Evolutionary conservation across 1,284 basidiomycete genomes (phyloP).

Genomic region (Apiotrichum siamense): DNA sequence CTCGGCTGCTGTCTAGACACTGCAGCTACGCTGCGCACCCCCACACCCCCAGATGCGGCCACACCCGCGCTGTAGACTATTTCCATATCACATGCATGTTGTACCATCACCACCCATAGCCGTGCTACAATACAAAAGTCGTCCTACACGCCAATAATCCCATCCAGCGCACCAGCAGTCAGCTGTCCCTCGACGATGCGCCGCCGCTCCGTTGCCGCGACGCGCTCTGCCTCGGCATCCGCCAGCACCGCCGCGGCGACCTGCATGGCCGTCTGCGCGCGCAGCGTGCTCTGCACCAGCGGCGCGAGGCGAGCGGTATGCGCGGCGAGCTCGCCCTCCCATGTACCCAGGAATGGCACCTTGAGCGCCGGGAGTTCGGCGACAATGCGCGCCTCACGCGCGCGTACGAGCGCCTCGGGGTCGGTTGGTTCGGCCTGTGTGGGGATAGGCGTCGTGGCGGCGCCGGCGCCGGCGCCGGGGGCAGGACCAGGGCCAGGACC

Average conservation of each 20-base stretch:
- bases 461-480: neutral
- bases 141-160: conserved; percentile 13
- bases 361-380: conserved; percentile 30
- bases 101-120: conserved; percentile 2
- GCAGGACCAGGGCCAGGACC: neutral
- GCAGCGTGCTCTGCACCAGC: conserved; percentile 18
- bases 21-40: no score
- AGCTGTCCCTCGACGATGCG: conserved; percentile 29
- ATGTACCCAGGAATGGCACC: conserved; percentile 24
- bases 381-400: conserved; percentile 26
- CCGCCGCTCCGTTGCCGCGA: conserved; percentile 31
- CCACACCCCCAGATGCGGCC: neutral
- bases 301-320: conserved; percentile 20
- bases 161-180: conserved; percentile 19
- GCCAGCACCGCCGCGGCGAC: conserved; percentile 31
- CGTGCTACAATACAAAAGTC: neutral
- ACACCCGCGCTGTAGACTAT: neutral
- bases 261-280: conserved; percentile 23
- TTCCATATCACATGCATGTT: conserved; percentile 9
- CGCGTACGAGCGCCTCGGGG: conserved; percentile 18
- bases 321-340: conserved; percentile 33
- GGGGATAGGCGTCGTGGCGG: neutral
- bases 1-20: neutral
- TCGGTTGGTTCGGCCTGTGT: neutral
- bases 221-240: conserved; percentile 39